A percentile compares a stretch with the other conserved stretches of the same genome.
Conservation (phyloP, 2,329 filamentous ascomycete genomes). For the Trichoderma simmonsii region DNA sequence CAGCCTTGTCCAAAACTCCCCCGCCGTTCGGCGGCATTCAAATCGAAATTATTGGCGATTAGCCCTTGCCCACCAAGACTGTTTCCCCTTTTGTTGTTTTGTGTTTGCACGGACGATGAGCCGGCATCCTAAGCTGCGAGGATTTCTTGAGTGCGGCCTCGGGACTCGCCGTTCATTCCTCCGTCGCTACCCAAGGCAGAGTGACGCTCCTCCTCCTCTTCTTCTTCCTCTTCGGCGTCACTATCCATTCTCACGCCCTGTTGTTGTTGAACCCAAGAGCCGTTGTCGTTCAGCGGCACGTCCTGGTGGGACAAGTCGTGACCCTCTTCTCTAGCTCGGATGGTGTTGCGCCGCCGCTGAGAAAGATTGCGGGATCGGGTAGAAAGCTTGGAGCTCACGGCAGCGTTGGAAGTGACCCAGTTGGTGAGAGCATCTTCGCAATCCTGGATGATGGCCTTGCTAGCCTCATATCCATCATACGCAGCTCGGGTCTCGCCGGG, state of each 20-base stretch:
- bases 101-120: background rate
- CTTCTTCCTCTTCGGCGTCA: slow-evolving; percentile 60
- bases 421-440: slow-evolving; percentile 97
- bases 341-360: slow-evolving; percentile 74
- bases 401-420: slow-evolving; percentile 89
- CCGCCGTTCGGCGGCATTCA: slow-evolving; percentile 23
- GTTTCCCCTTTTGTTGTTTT: slow-evolving; percentile 11
- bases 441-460: slow-evolving; percentile 98
- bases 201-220: slow-evolving; percentile 50
- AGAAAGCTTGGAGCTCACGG: slow-evolving; percentile 82
- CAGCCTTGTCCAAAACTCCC: slow-evolving; percentile 27
- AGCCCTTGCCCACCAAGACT: slow-evolving; percentile 11
- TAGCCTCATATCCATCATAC: slow-evolving; percentile 97
- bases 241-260: slow-evolving; percentile 60
- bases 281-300: slow-evolving; percentile 69
- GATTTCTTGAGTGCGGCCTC: slow-evolving; percentile 53
- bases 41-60: slow-evolving; percentile 18
- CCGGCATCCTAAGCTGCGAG: slow-evolving; percentile 31
- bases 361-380: slow-evolving; percentile 84
- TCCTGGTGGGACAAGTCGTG: slow-evolving; percentile 84
- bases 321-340: slow-evolving; percentile 63
- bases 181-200: slow-evolving; percentile 52
- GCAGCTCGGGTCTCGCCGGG: slow-evolving; percentile 93
- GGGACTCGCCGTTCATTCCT: slow-evolving; percentile 54
- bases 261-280: slow-evolving; percentile 78